Conservation (phyloP, 1,139 yeast genomes). For the Yamadazyma oceani region DNA sequence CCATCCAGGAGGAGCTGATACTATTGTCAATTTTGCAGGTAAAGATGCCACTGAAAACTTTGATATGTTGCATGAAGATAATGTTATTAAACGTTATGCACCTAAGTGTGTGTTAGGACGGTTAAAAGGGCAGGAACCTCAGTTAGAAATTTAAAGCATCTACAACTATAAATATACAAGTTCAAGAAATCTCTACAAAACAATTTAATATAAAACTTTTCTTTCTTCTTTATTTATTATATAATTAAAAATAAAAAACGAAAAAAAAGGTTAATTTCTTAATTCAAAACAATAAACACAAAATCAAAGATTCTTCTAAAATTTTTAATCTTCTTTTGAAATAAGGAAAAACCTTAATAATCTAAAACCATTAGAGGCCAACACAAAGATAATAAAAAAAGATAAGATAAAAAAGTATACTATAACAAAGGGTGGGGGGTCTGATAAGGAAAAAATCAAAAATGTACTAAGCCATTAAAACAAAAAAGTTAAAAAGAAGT, state of each 20-base stretch:
- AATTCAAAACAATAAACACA: constrained; percentile 6
- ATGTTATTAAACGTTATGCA: constrained; percentile 51
- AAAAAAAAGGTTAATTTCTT: constrained; percentile 11
- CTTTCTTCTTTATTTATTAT: constrained; percentile 18
- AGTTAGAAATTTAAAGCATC: constrained; percentile 18
- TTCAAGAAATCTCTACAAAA: not conserved
- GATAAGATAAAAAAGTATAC: constrained; percentile 2
- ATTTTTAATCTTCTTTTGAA: not conserved
- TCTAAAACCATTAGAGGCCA: constrained; percentile 2
- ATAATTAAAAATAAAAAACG: constrained; percentile 17
- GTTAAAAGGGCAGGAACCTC: constrained; percentile 46
- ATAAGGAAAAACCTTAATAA: constrained; percentile 1
- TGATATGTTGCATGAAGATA: constrained; percentile 59
- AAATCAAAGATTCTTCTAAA: constrained; percentile 5
- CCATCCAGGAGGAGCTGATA: constrained; percentile 88
- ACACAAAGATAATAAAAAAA: constrained; percentile 3
- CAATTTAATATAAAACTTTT: constrained; percentile 8
- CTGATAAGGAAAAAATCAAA: not conserved
- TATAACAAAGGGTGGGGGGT: constrained; percentile 1
- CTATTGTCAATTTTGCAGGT: constrained; percentile 80
- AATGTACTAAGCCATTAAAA: constrained; percentile 1
- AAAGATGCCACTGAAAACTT: constrained; percentile 88
- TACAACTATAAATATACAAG: not conserved
- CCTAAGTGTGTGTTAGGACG: constrained; percentile 48
- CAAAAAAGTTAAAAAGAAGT: not conserved